Evolutionary conservation across 2,329 filamentous ascomycete genomes (phyloP).

Genomic region (Huntiella savannae): DNA sequence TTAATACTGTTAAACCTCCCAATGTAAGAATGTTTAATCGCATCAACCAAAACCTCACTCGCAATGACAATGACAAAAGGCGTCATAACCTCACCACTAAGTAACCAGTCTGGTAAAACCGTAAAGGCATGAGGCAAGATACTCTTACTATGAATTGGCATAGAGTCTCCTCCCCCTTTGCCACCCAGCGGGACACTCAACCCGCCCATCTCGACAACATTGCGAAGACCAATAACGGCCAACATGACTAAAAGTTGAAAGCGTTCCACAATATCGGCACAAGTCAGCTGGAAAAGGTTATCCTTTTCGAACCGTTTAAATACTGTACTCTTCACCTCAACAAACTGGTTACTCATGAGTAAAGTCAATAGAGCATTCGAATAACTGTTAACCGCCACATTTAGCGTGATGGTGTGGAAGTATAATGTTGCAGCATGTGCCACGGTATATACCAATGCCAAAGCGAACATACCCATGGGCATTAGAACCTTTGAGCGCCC

Average conservation of each 20-base stretch:
- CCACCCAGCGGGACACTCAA: conserved; percentile 42
- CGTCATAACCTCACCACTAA: conserved; percentile 68
- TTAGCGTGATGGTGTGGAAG: conserved; percentile 93
- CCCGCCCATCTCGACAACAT: conserved; percentile 87
- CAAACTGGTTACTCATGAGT: conserved; percentile 91
- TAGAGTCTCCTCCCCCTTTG: conserved; percentile 17
- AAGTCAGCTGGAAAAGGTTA: conserved; percentile 89
- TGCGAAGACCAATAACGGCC: conserved; percentile 85
- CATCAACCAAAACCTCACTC: conserved; percentile 92
- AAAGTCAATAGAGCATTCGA: conserved; percentile 87
- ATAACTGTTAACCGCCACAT: conserved; percentile 96
- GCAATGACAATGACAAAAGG: conserved; percentile 88
- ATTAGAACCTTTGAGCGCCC: conserved; percentile 81
- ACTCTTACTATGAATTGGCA: conserved; percentile 46
- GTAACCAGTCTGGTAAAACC: conserved; percentile 59
- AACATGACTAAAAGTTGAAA: conserved; percentile 98
- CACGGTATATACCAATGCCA: conserved; percentile 75
- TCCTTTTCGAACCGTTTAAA: conserved; percentile 99
- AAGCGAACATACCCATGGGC: conserved; percentile 76
- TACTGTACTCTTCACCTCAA: conserved; percentile 94
- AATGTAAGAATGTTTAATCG: conserved; percentile 94
- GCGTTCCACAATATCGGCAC: conserved; percentile 87
- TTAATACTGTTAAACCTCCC: conserved; percentile 97
- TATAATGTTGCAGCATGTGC: conserved; percentile 76
- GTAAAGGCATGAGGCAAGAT: conserved; percentile 85